These are phyloP conservation scores for Cubamyces lactineus DNA, from an alignment of 768 basidiomycete species.

Conservation along the genomic window DNA sequence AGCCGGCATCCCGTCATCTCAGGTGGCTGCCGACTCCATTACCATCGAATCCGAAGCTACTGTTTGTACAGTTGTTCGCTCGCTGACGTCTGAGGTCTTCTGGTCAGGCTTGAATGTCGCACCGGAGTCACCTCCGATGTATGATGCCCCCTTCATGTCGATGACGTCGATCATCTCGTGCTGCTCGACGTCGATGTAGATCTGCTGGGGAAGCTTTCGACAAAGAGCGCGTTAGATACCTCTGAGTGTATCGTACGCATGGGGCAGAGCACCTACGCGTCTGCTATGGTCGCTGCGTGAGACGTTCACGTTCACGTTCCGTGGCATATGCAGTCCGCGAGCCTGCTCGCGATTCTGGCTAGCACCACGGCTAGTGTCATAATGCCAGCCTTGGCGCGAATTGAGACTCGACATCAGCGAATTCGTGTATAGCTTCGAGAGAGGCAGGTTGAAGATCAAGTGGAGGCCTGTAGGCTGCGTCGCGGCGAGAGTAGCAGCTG, in stretches of 20 bases:
- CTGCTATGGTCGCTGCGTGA: not conserved
- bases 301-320: not conserved
- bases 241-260: no score
- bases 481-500: no score
- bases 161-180: conserved; percentile 33
- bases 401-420: conserved; percentile 44
- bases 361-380: conserved; percentile 9
- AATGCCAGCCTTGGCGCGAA: conserved; percentile 40
- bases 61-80: no score
- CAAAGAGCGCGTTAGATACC: not conserved
- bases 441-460: conserved; percentile 40
- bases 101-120: no score
- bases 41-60: no score
- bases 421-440: conserved; percentile 45
- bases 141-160: not conserved
- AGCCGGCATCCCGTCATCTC: no score
- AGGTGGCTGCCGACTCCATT: no score
- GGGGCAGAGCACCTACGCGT: not conserved
- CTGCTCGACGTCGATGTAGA: conserved; percentile 35
- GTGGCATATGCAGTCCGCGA: not conserved
- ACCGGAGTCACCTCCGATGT: not conserved
- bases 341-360: not conserved
- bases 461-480: conserved; percentile 35
- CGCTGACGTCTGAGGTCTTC: no score
- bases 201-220: conserved; percentile 19